Base-by-base conservation (phyloP, 2,329 filamentous ascomycete genomes). In the Acrocalymma vagum region DNA sequence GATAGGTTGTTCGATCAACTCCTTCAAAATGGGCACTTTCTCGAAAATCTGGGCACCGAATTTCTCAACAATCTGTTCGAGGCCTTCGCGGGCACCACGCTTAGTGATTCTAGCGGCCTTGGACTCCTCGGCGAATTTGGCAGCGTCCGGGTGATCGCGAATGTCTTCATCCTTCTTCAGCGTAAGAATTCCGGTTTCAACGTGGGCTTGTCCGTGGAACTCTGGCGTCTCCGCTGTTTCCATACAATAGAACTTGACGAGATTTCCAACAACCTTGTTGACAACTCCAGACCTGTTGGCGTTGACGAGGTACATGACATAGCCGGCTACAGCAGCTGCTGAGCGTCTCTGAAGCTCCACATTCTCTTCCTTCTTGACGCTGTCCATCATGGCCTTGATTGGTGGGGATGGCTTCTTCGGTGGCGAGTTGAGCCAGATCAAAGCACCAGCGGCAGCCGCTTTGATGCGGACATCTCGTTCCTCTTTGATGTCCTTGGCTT, bases 321-420 rank as follows among this genome's bases (percentile, higher is more conserved):
- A 83, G 25, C 81, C 82, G 5, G 91, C 90, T 36, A 99, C 88
- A 3, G 91, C 92, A 10, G 82, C 83, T 2, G 92, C 90, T 18
- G 93, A 96, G 16, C 93, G 87, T 56, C 83, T 84, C 67, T 99
- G 94, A 2, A 99, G 78, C 53, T 94, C 89, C 18, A 87, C 72
- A 60, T 95, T 97, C 59, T 96, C 94, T 65, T 99, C 95, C 24
- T 85, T 86, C 72, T 97, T 99, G 63, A 99, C 83, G 61, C 93
- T 97, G 68, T 99, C 94, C 94, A 99, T 99, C 71, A 99, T 88
- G 3, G 86, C 90, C 72, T 96, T 96, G 73, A 99, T 99, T 9
- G 96, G 84, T 13, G 86, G 83, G 48, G 90, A 91, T 8, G 93
- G 91, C 67, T 95, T 97, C 81, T 96, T 97, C 0, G 95, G 93